Evolutionary conservation across 2,329 filamentous ascomycete species (phyloP).

Genomic region (Epichloe bromicola): DNA sequence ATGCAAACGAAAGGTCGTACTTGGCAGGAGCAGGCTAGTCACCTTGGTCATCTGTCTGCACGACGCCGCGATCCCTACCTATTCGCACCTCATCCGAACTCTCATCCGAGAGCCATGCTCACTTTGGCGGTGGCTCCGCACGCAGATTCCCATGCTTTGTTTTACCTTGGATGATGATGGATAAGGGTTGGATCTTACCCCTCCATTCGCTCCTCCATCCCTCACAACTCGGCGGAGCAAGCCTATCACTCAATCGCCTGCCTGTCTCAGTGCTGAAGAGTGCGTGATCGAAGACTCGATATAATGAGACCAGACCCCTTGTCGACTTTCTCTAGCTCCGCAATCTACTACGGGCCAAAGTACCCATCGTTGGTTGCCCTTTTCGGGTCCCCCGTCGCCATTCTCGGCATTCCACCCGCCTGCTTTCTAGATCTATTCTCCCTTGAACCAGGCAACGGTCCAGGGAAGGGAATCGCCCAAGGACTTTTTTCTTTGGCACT

Average conservation of each 20-base stretch:
- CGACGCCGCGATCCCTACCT: neutral
- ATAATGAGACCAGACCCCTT: slow-evolving; percentile 3
- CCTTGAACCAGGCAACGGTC: neutral
- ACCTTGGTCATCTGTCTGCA: neutral
- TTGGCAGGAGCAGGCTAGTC: neutral
- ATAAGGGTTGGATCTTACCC: neutral
- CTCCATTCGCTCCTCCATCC: slow-evolving; percentile 1
- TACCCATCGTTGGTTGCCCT: slow-evolving; percentile 1
- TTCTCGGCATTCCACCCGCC: slow-evolving; percentile 2
- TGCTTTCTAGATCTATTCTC: neutral
- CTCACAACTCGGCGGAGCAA: slow-evolving; percentile 2
- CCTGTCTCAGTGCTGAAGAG: slow-evolving; percentile 1
- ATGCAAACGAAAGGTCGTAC: neutral
- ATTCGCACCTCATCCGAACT: neutral
- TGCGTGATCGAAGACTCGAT: slow-evolving; percentile 5
- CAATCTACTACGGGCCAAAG: slow-evolving; percentile 1
- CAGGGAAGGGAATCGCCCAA: neutral
- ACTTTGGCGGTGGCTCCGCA: neutral
- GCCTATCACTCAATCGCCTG: neutral
- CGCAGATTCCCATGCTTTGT: neutral
- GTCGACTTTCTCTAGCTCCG: neutral
- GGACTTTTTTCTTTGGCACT: neutral
- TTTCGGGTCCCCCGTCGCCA: slow-evolving; percentile 1
- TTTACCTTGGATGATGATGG: neutral
- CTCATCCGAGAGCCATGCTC: neutral